These are phyloP conservation scores for Clarireedia monteithiana DNA, from an alignment of 2,329 filamentous ascomycete species.

Conservation along the genomic window DNA sequence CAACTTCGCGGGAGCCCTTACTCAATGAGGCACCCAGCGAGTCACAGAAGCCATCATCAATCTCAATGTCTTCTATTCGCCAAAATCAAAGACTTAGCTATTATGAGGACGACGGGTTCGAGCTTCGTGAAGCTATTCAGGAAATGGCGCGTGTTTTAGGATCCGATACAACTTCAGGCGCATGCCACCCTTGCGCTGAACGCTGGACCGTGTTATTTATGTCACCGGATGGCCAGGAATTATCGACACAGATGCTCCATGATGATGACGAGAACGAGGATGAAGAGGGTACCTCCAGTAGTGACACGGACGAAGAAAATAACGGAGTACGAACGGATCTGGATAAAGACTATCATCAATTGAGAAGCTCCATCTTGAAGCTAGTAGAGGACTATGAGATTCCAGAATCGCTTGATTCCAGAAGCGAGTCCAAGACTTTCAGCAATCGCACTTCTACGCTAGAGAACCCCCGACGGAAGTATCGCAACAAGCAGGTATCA, in stretches of 20 bases:
- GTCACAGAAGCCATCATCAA: slow-evolving; percentile 48
- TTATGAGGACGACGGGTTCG: slow-evolving; percentile 58
- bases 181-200: slow-evolving; percentile 73
- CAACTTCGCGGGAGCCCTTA: slow-evolving; percentile 56
- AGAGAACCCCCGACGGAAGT: slow-evolving; percentile 44
- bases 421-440: slow-evolving; percentile 53
- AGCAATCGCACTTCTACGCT: slow-evolving; percentile 58
- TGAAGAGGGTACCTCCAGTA: slow-evolving; percentile 55
- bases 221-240: slow-evolving; percentile 59
- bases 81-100: slow-evolving; percentile 39
- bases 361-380: slow-evolving; percentile 73
- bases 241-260: slow-evolving; percentile 67
- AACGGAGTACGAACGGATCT: slow-evolving; percentile 53
- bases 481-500: slow-evolving; percentile 48
- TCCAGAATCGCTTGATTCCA: slow-evolving; percentile 55
- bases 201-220: slow-evolving; percentile 78
- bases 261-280: slow-evolving; percentile 57
- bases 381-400: slow-evolving; percentile 79
- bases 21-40: slow-evolving; percentile 46
- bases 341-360: slow-evolving; percentile 71
- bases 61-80: slow-evolving; percentile 35
- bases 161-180: slow-evolving; percentile 54
- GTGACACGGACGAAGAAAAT: slow-evolving; percentile 50
- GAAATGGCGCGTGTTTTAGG: slow-evolving; percentile 64
- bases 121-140: slow-evolving; percentile 58